These are phyloP conservation scores for Penicillium expansum DNA, from an alignment of 2,329 filamentous ascomycete genomes.

Conservation along the genomic window DNA sequence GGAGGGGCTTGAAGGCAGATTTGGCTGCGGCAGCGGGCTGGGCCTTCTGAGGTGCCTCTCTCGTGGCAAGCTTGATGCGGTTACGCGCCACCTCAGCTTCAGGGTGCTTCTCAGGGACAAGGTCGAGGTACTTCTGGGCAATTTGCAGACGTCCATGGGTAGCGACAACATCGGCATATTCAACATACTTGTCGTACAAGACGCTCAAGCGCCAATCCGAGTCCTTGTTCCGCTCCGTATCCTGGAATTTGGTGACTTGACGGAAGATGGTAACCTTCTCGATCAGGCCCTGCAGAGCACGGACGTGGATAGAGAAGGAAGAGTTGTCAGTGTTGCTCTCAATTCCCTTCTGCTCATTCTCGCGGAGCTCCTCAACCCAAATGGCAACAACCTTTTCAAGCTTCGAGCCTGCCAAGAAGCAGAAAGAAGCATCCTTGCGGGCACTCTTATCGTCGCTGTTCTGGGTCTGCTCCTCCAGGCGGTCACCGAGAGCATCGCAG, in stretches of 20 bases:
- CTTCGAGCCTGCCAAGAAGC: constrained; percentile 92
- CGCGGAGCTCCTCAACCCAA: constrained; percentile 86
- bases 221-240: constrained; percentile 67
- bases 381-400: constrained; percentile 95
- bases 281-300: constrained; percentile 85
- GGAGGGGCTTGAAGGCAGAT: constrained; percentile 45
- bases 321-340: constrained; percentile 69
- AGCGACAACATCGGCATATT: constrained; percentile 94
- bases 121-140: constrained; percentile 86
- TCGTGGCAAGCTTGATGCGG: constrained; percentile 79
- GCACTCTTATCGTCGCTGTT: constrained; percentile 54
- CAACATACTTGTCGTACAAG: constrained; percentile 91
- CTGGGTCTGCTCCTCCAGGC: constrained; percentile 68
- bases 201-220: constrained; percentile 84
- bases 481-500: constrained; percentile 90
- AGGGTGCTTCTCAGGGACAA: constrained; percentile 78
- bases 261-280: constrained; percentile 98
- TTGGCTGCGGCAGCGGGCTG: constrained; percentile 44
- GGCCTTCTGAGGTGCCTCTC: constrained; percentile 53
- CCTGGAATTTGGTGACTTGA: constrained; percentile 85
- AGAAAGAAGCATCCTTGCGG: constrained; percentile 91
- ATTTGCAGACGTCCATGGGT: constrained; percentile 81
- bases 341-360: constrained; percentile 73
- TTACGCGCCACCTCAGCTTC: constrained; percentile 83
- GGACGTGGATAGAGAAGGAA: constrained; percentile 87